Percentiles rank a stretch among this genome's conserved stretches.
phyloP scores from a whole-genome alignment of 176 grass and related monocot genomes.

The Neostapfia colusana region DNA sequence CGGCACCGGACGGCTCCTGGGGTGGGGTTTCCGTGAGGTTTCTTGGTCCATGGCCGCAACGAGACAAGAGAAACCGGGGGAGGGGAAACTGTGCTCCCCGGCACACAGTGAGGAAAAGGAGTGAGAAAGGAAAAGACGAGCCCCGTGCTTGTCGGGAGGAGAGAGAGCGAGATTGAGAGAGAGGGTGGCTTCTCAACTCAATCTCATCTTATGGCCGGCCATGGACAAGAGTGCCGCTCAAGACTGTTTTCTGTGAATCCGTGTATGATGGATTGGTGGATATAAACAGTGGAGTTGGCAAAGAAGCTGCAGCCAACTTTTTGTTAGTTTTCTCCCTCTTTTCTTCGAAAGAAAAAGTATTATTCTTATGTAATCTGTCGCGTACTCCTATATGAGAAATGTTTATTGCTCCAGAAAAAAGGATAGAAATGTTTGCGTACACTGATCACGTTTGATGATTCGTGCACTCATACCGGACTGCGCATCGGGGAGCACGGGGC shows the following conservation, averaged over 20 bases:
- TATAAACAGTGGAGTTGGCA: neutral
- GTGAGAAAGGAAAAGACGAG: slow-evolving; percentile 42
- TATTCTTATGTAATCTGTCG: neutral
- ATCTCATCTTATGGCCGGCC: slow-evolving; percentile 39
- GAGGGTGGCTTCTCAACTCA: neutral
- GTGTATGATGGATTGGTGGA: neutral
- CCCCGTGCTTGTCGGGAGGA: slow-evolving; percentile 39
- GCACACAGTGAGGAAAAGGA: slow-evolving; percentile 15
- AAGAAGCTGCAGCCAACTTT: neutral
- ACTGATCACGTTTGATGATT: slow-evolving; percentile 5
- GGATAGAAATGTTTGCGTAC: neutral
- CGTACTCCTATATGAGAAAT: neutral
- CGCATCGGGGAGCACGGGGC: neutral
- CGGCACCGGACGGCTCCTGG: slow-evolving; percentile 8
- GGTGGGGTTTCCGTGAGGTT: slow-evolving; percentile 54
- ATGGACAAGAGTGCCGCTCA: slow-evolving; percentile 42
- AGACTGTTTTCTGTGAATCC: neutral
- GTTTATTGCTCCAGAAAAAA: neutral
- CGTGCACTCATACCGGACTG: neutral
- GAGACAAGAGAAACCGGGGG: slow-evolving; percentile 37
- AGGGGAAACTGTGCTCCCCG: slow-evolving; percentile 30
- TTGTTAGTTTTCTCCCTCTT: neutral
- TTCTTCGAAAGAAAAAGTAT: neutral
- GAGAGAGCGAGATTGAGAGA: neutral
- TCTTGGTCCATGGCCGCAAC: slow-evolving; percentile 54